Percentiles rank a stretch among this genome's conserved stretches.
These are phyloP conservation scores for Rhodocollybia butyracea DNA, from an alignment of 768 basidiomycete species.

Conservation along the genomic window DNA sequence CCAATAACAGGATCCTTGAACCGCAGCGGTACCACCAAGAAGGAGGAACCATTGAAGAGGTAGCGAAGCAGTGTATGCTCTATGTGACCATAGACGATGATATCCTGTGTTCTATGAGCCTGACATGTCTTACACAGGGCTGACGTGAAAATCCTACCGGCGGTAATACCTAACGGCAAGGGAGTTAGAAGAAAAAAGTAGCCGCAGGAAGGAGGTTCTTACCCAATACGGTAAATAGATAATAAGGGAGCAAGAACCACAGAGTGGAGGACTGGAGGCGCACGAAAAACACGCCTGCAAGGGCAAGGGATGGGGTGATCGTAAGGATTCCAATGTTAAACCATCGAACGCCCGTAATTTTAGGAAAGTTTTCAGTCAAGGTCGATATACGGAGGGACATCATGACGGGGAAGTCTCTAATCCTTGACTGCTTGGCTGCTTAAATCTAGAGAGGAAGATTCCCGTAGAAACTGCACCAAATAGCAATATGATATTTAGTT, in stretches of 20 bases:
- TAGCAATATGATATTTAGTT: slow-evolving; percentile 10
- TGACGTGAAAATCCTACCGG: slow-evolving; percentile 28
- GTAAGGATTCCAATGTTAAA: slow-evolving; percentile 73
- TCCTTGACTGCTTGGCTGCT: background rate
- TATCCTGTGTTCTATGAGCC: slow-evolving; percentile 45
- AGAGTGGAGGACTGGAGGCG: slow-evolving; percentile 48
- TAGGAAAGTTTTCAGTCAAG: slow-evolving; percentile 34
- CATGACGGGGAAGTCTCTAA: background rate
- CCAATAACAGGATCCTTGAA: slow-evolving; percentile 86
- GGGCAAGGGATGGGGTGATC: slow-evolving; percentile 64
- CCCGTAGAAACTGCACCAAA: slow-evolving; percentile 7
- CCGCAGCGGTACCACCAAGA: slow-evolving; percentile 75
- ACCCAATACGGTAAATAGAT: slow-evolving; percentile 87
- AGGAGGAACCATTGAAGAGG: slow-evolving; percentile 70
- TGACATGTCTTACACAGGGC: slow-evolving; percentile 3
- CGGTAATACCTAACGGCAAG: slow-evolving; percentile 40
- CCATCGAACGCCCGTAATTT: slow-evolving; percentile 62
- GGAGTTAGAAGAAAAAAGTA: slow-evolving; percentile 8
- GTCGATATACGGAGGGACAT: background rate
- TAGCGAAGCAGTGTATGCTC: slow-evolving; percentile 74
- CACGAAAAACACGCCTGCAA: slow-evolving; percentile 62
- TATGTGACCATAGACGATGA: slow-evolving; percentile 85
- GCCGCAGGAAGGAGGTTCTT: slow-evolving; percentile 16
- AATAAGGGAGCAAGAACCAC: slow-evolving; percentile 66
- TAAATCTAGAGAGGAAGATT: slow-evolving; percentile 4